Base-by-base conservation (phyloP, 495 filamentous ascomycete genomes). In the Penicillium canescens region DNA sequence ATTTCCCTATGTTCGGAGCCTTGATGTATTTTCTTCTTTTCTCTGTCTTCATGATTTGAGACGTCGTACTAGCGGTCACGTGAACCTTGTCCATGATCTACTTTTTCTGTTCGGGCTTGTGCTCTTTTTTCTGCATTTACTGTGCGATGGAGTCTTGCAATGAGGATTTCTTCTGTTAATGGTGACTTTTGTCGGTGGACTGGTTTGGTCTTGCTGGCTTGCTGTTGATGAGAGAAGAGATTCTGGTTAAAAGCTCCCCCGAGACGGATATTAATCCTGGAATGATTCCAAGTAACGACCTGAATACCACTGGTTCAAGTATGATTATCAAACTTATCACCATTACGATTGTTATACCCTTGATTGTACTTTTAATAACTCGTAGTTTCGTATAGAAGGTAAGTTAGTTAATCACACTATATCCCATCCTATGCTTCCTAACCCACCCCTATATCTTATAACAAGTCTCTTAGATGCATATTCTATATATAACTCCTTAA, bases 41-140 rank as follows among this genome's bases (percentile, higher is more conserved):
- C 18, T 42, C 20, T 60, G 56, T 60, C 41, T 40, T 49, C 54
- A 62, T 68, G 63, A 63, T 67, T 57, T 50, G 55, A 48, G 60
- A 63, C 65, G 57, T 68, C 18, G 62, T 62, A 51, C 58, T 59
- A 68, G 65, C 63, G 51, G 55, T 66, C 65, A 63, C 63, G 60
- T 68, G 63, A 60, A 60, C 54, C 14, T 7, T 40, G 24, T 50
- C 36, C 48, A 59, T 57, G 55, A 63, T 68, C 55, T 57, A 55
- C 57, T 18, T 18, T 18, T 64, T 52, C 43, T 34, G 38, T 54
- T 39, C 28, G 31, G 42, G 28, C 55, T 46, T 56, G 53, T 50
- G 39, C 18, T 24, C n/a, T 45, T 40, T 51, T 42, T 48, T 40
- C 44, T 52, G 44, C 47, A 42, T 45, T 36, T 46, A 36, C 41